These are phyloP conservation scores for Phyllosticta ampelicida DNA, from an alignment of 2,329 filamentous ascomycete genomes.

Conservation along the genomic window DNA sequence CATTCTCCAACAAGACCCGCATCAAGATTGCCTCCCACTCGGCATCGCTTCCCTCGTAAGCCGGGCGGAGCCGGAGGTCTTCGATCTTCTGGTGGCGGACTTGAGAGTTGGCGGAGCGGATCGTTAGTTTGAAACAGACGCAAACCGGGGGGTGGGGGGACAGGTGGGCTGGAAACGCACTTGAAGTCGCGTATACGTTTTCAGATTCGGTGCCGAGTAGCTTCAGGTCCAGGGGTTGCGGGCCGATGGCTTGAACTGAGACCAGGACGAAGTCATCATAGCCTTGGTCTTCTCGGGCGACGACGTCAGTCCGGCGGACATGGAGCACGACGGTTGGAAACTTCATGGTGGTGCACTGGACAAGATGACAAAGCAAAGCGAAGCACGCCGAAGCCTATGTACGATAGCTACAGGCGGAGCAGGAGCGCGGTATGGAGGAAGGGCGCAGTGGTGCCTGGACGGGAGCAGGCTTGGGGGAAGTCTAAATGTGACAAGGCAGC, in stretches of 20 bases:
- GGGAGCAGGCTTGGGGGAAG: background rate
- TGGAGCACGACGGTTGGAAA: constrained; percentile 41
- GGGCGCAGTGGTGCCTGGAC: background rate
- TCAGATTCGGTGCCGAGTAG: constrained; percentile 59
- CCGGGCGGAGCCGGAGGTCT: constrained; percentile 9
- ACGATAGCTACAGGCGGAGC: background rate
- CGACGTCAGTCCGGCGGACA: constrained; percentile 44
- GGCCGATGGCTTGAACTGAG: constrained; percentile 43
- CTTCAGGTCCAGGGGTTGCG: constrained; percentile 51
- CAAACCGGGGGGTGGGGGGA: constrained; percentile 10
- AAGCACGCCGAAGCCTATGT: background rate
- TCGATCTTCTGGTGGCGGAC: constrained; percentile 24
- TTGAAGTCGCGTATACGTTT: constrained; percentile 45
- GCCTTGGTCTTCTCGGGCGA: constrained; percentile 18
- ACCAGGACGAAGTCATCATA: constrained; percentile 45
- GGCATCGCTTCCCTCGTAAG: constrained; percentile 24
- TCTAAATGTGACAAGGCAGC: background rate
- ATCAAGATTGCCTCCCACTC: constrained; percentile 58
- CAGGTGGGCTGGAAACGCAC: constrained; percentile 36
- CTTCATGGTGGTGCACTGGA: constrained; percentile 4
- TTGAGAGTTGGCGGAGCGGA: constrained; percentile 12
- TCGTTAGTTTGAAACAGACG: constrained; percentile 11
- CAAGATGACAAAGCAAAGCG: background rate
- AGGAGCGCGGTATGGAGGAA: too few relatives aligned
- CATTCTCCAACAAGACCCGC: constrained; percentile 42